Evolutionary conservation across 345 rosid species (phyloP).

Genomic region (Eucalyptus pauciflora): DNA sequence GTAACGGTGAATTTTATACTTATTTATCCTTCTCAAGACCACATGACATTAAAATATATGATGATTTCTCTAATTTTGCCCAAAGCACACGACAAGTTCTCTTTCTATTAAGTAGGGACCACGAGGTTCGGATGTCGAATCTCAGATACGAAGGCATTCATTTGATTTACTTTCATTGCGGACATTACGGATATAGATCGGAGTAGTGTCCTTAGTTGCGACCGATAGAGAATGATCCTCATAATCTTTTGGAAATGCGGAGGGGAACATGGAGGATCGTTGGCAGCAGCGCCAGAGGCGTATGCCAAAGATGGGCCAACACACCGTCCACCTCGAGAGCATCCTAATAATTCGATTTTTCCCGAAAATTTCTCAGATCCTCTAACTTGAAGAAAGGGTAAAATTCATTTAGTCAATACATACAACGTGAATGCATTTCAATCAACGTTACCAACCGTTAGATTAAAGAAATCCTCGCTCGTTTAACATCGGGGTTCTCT

Average conservation of each 20-base stretch:
- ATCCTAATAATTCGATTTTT: background rate
- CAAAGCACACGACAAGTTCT: background rate
- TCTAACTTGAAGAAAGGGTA: background rate
- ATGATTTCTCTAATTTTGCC: background rate
- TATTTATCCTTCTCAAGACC: background rate
- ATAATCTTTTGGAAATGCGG: background rate
- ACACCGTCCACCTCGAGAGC: background rate
- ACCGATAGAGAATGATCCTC: background rate
- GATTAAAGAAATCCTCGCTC: background rate
- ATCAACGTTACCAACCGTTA: background rate
- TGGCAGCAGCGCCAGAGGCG: background rate
- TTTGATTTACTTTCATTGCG: background rate
- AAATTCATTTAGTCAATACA: background rate
- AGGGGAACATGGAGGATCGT: background rate
- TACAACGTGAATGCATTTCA: background rate
- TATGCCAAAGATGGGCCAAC: background rate
- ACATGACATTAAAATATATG: background rate
- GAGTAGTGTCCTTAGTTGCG: background rate
- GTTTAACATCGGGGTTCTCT: background rate
- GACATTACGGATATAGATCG: background rate
- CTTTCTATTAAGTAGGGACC: background rate
- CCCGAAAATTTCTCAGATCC: background rate
- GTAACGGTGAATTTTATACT: rapidly evolving
- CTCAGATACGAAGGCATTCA: background rate
- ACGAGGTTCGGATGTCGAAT: no score